Conservation (phyloP, 1,284 basidiomycete genomes). For the Apiotrichum mycotoxinovorans region DNA sequence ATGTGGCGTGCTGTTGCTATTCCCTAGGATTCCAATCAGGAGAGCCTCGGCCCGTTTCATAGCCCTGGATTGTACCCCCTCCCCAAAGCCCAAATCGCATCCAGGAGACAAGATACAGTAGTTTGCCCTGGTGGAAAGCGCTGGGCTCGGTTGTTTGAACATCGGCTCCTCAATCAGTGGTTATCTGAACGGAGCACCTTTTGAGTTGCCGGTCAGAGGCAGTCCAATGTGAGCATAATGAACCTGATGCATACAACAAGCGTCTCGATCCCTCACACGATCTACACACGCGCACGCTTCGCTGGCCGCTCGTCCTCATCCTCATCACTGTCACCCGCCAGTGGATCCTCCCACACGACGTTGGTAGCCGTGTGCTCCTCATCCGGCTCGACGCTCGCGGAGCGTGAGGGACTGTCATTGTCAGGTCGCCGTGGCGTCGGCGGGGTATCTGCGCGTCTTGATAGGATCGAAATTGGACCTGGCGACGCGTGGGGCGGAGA, state of each 20-base stretch:
- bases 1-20: too few relatives aligned
- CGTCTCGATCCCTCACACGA: neutral
- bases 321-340: conserved; percentile 12
- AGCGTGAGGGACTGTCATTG: conserved; percentile 8
- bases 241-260: neutral
- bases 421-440: conserved; percentile 6
- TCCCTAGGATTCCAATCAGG: too few relatives aligned
- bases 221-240: neutral
- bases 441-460: neutral
- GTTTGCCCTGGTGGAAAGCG: too few relatives aligned
- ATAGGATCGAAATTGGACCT: neutral
- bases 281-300: conserved; percentile 4
- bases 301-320: neutral
- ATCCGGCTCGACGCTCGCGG: conserved; percentile 12
- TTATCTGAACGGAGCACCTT: too few relatives aligned
- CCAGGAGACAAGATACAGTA: too few relatives aligned
- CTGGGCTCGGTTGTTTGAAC: too few relatives aligned
- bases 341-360: conserved; percentile 12
- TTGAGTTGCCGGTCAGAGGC: too few relatives aligned
- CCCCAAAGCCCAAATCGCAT: too few relatives aligned
- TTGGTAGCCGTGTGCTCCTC: conserved; percentile 8
- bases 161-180: too few relatives aligned
- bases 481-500: neutral
- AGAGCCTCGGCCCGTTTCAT: too few relatives aligned
- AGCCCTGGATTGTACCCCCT: too few relatives aligned